phyloP scores from a whole-genome alignment of 306 rosid genomes.

The Vigna mungo region DNA sequence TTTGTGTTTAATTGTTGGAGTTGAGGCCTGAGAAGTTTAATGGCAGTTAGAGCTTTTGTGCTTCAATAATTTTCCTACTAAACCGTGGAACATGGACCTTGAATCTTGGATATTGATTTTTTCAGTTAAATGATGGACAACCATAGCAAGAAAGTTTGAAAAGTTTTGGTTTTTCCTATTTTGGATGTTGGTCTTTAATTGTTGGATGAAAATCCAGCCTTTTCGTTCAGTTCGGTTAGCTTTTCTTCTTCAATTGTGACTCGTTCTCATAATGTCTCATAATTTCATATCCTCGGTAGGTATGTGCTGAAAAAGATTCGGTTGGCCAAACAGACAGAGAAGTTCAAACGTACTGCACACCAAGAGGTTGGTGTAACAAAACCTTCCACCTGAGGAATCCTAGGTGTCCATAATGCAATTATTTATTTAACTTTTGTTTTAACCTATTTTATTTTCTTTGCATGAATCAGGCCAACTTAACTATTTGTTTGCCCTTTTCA shows the following conservation, averaged over 20 bases:
- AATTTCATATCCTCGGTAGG: conserved; percentile 55
- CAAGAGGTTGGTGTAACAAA: conserved; percentile 78
- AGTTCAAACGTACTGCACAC: conserved; percentile 88
- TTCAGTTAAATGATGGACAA: conserved; percentile 31
- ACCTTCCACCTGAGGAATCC: conserved; percentile 40
- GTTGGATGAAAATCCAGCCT: conserved; percentile 11
- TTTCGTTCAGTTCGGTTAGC: conserved; percentile 22
- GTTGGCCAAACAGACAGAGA: conserved; percentile 87
- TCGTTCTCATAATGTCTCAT: conserved; percentile 42
- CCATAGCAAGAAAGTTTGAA: conserved; percentile 26
- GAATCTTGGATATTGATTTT: conserved; percentile 18
- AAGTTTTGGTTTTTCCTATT: not conserved
- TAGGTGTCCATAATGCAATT: conserved; percentile 31
- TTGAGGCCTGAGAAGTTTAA: conserved; percentile 16
- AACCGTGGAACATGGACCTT: conserved; percentile 8
- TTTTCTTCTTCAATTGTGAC: conserved; percentile 24
- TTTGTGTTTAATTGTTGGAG: conserved; percentile 32
- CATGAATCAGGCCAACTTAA: not conserved
- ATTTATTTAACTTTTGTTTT: not conserved
- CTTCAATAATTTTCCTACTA: conserved; percentile 1
- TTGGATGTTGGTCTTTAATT: conserved; percentile 34
- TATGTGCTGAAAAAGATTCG: conserved; percentile 97
- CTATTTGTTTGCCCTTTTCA: not conserved
- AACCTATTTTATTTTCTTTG: not conserved
- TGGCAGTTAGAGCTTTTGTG: conserved; percentile 18